phyloP scores from a whole-genome alignment of 805 yeast species.

The Spathaspora gorwiae region DNA sequence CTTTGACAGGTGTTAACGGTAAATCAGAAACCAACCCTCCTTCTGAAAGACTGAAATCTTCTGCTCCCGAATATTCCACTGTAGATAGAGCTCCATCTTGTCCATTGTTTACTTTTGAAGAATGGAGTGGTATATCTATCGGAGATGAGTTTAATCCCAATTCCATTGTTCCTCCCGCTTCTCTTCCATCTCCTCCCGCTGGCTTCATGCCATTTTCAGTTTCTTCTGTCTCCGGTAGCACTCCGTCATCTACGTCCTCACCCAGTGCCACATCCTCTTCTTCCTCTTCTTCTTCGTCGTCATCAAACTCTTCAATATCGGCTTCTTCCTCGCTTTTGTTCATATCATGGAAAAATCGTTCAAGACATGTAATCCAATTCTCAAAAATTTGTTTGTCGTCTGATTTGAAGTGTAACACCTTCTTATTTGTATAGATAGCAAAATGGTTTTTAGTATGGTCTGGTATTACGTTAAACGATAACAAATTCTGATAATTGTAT shows the following conservation, averaged over 20 bases:
- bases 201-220: background rate
- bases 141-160: background rate
- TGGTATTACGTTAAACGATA: constrained; percentile 14
- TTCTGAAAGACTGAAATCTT: constrained; percentile 3
- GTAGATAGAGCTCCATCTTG: background rate
- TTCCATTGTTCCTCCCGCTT: background rate
- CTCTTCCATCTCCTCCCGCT: background rate
- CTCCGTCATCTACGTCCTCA: background rate
- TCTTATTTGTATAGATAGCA: constrained; percentile 20
- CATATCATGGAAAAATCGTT: constrained; percentile 3
- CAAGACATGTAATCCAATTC: constrained; percentile 14
- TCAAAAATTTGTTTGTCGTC: constrained; percentile 7
- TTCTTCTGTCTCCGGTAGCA: background rate
- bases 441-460: constrained; percentile 15
- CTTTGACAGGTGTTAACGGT: background rate
- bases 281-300: constrained; percentile 2
- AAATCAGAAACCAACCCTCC: background rate
- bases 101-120: background rate
- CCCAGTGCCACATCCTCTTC: background rate
- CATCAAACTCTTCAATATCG: background rate
- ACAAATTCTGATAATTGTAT: constrained; percentile 17
- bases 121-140: background rate
- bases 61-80: background rate
- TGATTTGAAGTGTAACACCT: constrained; percentile 16
- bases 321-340: background rate